These are phyloP conservation scores for Arachnomyces sp. DNA, from an alignment of 2,329 filamentous ascomycete species.

Conservation along the genomic window DNA sequence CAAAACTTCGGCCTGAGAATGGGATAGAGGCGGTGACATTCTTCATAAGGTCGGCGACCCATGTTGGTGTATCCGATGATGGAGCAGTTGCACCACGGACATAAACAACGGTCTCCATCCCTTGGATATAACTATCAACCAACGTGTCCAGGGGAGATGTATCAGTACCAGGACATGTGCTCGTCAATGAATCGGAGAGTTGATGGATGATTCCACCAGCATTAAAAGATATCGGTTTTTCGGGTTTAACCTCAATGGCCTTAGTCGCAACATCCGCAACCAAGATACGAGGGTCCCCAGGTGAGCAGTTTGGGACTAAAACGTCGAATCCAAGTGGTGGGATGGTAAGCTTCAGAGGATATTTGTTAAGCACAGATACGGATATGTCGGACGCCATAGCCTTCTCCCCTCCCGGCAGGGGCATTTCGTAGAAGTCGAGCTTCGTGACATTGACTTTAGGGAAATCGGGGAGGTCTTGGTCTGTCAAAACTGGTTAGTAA, in stretches of 20 bases:
- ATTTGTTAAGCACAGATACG: constrained; percentile 63
- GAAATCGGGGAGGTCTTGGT: constrained; percentile 61
- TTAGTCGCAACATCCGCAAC: constrained; percentile 68
- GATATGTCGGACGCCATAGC: constrained; percentile 76
- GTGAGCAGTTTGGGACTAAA: constrained; percentile 70
- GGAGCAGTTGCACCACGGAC: constrained; percentile 68
- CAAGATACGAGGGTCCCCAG: constrained; percentile 63
- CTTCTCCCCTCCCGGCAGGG: constrained; percentile 44
- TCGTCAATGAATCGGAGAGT: constrained; percentile 64
- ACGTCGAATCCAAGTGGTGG: constrained; percentile 79
- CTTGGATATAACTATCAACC: constrained; percentile 71
- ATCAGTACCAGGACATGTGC: constrained; percentile 64
- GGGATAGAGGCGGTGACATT: constrained; percentile 77
- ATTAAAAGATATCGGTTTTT: constrained; percentile 57
- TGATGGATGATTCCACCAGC: constrained; percentile 64
- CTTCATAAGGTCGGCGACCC: constrained; percentile 72
- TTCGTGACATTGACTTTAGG: constrained; percentile 76
- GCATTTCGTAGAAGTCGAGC: constrained; percentile 68
- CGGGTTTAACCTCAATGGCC: constrained; percentile 58
- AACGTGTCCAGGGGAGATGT: constrained; percentile 79
- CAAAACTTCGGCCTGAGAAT: constrained; percentile 72
- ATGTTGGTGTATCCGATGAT: constrained; percentile 61
- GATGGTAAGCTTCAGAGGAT: constrained; percentile 66
- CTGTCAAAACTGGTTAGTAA: constrained; percentile 22
- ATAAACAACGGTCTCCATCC: constrained; percentile 69